Evolutionary conservation across 108 stramenopile species (phyloP).

Genomic region (Nannochloropsis salina): DNA sequence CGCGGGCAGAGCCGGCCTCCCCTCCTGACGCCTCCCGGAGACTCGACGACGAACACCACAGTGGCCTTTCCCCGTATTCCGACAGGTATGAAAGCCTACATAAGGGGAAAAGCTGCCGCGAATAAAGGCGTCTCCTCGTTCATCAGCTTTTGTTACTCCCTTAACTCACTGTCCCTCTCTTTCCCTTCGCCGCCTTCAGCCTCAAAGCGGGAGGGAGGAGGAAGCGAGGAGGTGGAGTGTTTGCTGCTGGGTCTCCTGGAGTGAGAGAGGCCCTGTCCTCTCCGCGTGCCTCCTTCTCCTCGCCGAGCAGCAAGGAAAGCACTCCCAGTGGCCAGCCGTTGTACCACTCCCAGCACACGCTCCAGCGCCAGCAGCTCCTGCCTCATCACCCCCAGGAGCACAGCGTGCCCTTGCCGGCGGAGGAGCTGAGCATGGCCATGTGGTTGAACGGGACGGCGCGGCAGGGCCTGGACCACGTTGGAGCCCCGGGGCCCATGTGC

Average conservation of each 20-base stretch:
- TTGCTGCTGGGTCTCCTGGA: background rate
- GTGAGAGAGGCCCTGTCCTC: background rate
- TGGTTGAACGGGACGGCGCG: conserved; percentile 12
- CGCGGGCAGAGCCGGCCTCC: background rate
- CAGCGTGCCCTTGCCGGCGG: background rate
- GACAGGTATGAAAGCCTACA: background rate
- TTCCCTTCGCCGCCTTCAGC: background rate
- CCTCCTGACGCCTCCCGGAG: background rate
- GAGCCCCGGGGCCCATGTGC: too few species aligned
- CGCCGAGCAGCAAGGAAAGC: background rate
- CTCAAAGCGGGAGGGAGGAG: background rate
- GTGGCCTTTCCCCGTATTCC: background rate
- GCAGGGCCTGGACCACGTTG: background rate
- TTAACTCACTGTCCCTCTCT: background rate
- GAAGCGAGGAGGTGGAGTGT: too few species aligned
- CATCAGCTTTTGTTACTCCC: too few species aligned
- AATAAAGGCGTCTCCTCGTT: too few species aligned
- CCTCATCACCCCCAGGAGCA: background rate
- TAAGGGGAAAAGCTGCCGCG: too few species aligned
- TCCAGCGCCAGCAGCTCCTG: background rate
- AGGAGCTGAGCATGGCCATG: conserved; percentile 2
- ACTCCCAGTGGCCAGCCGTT: background rate
- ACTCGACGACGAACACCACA: background rate
- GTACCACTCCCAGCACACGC: background rate
- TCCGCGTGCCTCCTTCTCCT: background rate